These are phyloP conservation scores for Solanum bulbocastanum DNA, from an alignment of 257 asterid genomes.

Conservation along the genomic window DNA sequence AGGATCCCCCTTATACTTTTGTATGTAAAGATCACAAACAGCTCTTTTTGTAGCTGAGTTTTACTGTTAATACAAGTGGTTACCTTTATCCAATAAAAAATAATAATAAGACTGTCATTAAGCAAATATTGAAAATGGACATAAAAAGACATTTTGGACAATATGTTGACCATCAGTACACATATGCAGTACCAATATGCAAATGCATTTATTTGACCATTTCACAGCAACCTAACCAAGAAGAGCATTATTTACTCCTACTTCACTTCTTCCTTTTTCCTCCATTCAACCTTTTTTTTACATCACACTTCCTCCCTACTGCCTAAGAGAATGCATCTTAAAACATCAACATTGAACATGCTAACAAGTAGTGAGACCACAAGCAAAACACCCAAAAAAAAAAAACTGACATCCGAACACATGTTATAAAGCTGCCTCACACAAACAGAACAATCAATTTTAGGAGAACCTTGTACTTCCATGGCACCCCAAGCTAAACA, in stretches of 20 bases:
- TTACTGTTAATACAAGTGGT: neutral
- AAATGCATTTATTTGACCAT: neutral
- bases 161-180: neutral
- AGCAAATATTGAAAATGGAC: neutral
- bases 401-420: neutral
- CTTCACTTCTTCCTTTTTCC: neutral
- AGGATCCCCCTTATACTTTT: neutral
- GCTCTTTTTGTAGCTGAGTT: neutral
- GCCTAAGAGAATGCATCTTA: neutral
- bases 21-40: neutral
- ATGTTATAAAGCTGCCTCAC: neutral
- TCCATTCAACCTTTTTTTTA: neutral
- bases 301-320: neutral
- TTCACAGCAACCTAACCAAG: neutral
- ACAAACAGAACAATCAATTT: neutral
- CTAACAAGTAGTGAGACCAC: neutral
- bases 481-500: neutral
- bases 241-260: neutral
- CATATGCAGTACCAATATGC: neutral
- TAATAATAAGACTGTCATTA: neutral
- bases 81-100: neutral
- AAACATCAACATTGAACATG: neutral
- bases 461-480: neutral
- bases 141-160: neutral
- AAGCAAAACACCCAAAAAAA: too few relatives aligned